These are phyloP conservation scores for Aspergillus glaucus DNA, from an alignment of 2,329 filamentous ascomycete species.

Conservation along the genomic window DNA sequence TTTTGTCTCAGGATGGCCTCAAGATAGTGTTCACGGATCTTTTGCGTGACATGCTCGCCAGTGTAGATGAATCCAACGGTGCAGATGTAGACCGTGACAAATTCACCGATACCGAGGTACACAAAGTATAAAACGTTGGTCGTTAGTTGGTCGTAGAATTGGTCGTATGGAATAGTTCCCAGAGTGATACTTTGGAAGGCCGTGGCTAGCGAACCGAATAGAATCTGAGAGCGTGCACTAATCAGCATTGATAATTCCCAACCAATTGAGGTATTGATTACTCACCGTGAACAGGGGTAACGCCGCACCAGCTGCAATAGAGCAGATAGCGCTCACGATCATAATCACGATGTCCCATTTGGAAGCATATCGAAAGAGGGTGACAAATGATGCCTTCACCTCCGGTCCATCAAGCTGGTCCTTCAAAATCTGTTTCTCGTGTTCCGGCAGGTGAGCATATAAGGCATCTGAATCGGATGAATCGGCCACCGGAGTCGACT, in stretches of 20 bases:
- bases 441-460: conserved; percentile 56
- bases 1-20: conserved; percentile 79
- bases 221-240: conserved; percentile 29
- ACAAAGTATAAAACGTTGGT: conserved; percentile 73
- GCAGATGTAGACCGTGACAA: conserved; percentile 67
- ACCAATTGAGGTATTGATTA: background rate
- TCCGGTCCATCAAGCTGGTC: conserved; percentile 61
- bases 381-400: conserved; percentile 57
- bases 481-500: conserved; percentile 36
- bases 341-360: conserved; percentile 60
- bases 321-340: conserved; percentile 53
- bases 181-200: conserved; percentile 62
- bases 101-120: conserved; percentile 76
- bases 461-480: conserved; percentile 38
- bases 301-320: conserved; percentile 67
- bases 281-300: conserved; percentile 70
- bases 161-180: conserved; percentile 40
- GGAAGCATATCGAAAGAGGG: conserved; percentile 65
- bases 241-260: conserved; percentile 4
- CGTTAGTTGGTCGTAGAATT: conserved; percentile 56
- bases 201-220: conserved; percentile 71
- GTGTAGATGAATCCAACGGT: conserved; percentile 89
- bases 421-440: conserved; percentile 62
- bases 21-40: conserved; percentile 78
- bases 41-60: conserved; percentile 70